Evolutionary conservation across 352 stramenopile genomes (phyloP).

Genomic region (Pythium pyrilobum): DNA sequence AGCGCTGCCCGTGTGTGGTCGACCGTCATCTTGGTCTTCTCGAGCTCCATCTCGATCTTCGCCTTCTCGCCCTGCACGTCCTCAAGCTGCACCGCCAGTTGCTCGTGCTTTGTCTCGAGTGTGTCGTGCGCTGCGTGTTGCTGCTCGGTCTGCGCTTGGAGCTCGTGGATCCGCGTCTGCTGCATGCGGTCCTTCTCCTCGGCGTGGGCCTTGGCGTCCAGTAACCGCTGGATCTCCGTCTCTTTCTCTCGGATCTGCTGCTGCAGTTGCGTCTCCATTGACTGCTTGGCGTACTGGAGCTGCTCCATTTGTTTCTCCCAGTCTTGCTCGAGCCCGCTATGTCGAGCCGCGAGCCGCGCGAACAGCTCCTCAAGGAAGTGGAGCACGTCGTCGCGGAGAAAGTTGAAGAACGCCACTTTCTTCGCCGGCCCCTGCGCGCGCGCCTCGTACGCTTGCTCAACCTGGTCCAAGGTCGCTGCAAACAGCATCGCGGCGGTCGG

Average conservation of each 20-base stretch:
- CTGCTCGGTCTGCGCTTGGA: slow-evolving; percentile 30
- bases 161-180: slow-evolving; percentile 29
- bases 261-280: slow-evolving; percentile 36
- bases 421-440: slow-evolving; percentile 58
- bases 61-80: slow-evolving; percentile 17
- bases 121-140: slow-evolving; percentile 25
- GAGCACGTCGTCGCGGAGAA: slow-evolving; percentile 48
- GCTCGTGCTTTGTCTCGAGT: slow-evolving; percentile 32
- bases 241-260: slow-evolving; percentile 40
- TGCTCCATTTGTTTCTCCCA: slow-evolving; percentile 27
- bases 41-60: slow-evolving; percentile 43
- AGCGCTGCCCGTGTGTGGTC: slow-evolving; percentile 39
- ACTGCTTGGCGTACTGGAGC: slow-evolving; percentile 33
- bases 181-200: slow-evolving; percentile 55
- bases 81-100: slow-evolving; percentile 26
- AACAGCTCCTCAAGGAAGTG: slow-evolving; percentile 50
- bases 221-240: slow-evolving; percentile 37
- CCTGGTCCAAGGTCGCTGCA: slow-evolving; percentile 32
- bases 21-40: slow-evolving; percentile 43
- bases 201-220: slow-evolving; percentile 38
- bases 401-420: slow-evolving; percentile 65
- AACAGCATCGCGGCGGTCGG: slow-evolving; percentile 21
- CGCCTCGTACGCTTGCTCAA: slow-evolving; percentile 56
- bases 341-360: slow-evolving; percentile 25
- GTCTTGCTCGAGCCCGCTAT: slow-evolving; percentile 17